Conservation (phyloP, 2,329 filamentous ascomycete species). For the Leptographium radiaticola region DNA sequence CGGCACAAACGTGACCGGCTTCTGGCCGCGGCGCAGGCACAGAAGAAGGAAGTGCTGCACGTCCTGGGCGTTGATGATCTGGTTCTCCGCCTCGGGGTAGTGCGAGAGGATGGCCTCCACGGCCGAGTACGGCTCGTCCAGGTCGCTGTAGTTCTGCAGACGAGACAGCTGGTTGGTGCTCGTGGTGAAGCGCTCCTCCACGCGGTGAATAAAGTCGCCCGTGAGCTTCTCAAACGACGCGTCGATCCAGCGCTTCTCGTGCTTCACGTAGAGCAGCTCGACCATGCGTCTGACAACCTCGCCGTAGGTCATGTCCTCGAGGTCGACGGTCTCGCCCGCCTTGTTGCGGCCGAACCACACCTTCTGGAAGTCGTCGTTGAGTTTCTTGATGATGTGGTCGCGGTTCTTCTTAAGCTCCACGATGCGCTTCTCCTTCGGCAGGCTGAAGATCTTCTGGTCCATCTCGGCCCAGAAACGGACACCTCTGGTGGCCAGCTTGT, state of each 20-base stretch:
- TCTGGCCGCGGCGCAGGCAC: conserved; percentile 83
- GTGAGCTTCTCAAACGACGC: conserved; percentile 69
- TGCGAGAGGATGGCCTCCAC: conserved; percentile 67
- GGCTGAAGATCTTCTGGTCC: conserved; percentile 94
- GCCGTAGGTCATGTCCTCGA: conserved; percentile 92
- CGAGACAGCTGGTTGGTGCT: conserved; percentile 58
- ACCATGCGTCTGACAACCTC: conserved; percentile 81
- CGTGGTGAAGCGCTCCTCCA: conserved; percentile 92
- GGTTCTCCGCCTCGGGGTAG: conserved; percentile 76
- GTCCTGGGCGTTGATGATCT: conserved; percentile 96
- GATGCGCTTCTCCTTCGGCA: conserved; percentile 89
- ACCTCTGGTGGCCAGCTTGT: conserved; percentile 94
- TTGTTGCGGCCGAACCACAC: conserved; percentile 90
- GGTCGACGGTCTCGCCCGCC: conserved; percentile 65
- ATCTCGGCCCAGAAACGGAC: conserved; percentile 97
- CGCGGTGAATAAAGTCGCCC: conserved; percentile 89
- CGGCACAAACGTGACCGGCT: conserved; percentile 93
- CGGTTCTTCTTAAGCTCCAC: conserved; percentile 79
- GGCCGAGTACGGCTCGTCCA: conserved; percentile 66
- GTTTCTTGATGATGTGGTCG: conserved; percentile 85
- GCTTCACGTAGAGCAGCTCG: conserved; percentile 81
- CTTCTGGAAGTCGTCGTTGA: conserved; percentile 94
- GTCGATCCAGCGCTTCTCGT: conserved; percentile 87
- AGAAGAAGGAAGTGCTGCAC: conserved; percentile 93
- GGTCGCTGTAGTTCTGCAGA: conserved; percentile 80